A percentile compares a stretch with the other conserved stretches of the same genome.
Evolutionary conservation across 2,329 filamentous ascomycete genomes (phyloP).

Genomic region (Fusarium citri): DNA sequence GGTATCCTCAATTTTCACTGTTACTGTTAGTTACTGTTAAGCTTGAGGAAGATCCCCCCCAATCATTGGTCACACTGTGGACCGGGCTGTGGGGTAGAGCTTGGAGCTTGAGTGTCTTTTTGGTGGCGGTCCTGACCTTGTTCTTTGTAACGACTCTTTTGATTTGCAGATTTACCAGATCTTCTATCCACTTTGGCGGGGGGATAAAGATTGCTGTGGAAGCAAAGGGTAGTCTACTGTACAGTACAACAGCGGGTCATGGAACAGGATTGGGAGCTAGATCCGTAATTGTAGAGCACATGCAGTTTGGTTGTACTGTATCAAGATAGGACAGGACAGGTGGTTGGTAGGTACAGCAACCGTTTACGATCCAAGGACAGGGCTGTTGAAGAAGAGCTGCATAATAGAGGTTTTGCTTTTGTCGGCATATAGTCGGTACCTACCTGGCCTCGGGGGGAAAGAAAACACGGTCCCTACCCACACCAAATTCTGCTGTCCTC

Average conservation of each 20-base stretch:
- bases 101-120: slow-evolving; percentile 8
- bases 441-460: too few relatives aligned
- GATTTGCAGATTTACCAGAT: slow-evolving; percentile 42
- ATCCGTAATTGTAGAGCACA: slow-evolving; percentile 16
- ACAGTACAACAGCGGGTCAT: slow-evolving; percentile 11
- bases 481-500: too few relatives aligned
- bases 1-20: background rate
- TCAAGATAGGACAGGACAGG: background rate
- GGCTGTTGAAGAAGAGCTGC: background rate
- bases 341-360: background rate
- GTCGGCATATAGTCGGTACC: background rate
- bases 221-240: slow-evolving; percentile 12
- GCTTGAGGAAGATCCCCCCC: slow-evolving; percentile 27
- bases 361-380: background rate
- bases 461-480: too few relatives aligned
- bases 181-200: slow-evolving; percentile 39
- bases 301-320: background rate
- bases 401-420: background rate
- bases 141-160: slow-evolving; percentile 32
- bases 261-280: slow-evolving; percentile 24
- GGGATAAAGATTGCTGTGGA: slow-evolving; percentile 27
- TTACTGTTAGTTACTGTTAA: slow-evolving; percentile 5
- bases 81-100: slow-evolving; percentile 43
- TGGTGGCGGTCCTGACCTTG: slow-evolving; percentile 37
- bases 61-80: slow-evolving; percentile 42